phyloP scores from a whole-genome alignment of 768 basidiomycete genomes.

The Termitomyces sp. region DNA sequence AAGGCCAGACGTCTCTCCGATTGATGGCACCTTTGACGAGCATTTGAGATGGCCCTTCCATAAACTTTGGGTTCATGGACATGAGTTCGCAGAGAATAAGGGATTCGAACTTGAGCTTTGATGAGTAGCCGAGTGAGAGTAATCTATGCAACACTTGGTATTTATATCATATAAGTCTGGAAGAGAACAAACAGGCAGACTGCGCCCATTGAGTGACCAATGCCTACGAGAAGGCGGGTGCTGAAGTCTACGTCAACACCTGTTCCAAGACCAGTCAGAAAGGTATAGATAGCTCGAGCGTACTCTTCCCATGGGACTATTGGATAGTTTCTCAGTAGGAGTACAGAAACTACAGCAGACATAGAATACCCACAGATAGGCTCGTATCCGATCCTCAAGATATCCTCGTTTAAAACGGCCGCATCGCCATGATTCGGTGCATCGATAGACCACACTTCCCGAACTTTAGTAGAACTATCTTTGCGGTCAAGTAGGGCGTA shows the following conservation, averaged over 20 bases:
- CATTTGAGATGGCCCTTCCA: slow-evolving; percentile 13
- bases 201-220: slow-evolving; percentile 58
- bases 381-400: slow-evolving; percentile 37
- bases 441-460: slow-evolving; percentile 51
- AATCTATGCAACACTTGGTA: slow-evolving; percentile 24
- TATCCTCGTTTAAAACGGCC: slow-evolving; percentile 43
- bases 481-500: slow-evolving; percentile 24
- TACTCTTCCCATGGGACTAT: slow-evolving; percentile 56
- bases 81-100: slow-evolving; percentile 47
- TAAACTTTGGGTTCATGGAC: slow-evolving; percentile 26
- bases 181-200: slow-evolving; percentile 35
- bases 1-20: slow-evolving; percentile 51
- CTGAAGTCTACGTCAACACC: slow-evolving; percentile 50
- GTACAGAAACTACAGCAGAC: neutral
- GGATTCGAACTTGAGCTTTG: slow-evolving; percentile 33
- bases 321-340: neutral
- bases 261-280: slow-evolving; percentile 44
- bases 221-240: slow-evolving; percentile 42
- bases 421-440: slow-evolving; percentile 56
- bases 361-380: slow-evolving; percentile 34
- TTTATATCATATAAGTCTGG: neutral
- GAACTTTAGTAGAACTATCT: slow-evolving; percentile 28
- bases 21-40: slow-evolving; percentile 30
- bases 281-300: slow-evolving; percentile 41
- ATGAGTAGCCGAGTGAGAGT: slow-evolving; percentile 39